Evolutionary conservation across 441 rosid species (phyloP).

Genomic region (Jatropha podagrica): DNA sequence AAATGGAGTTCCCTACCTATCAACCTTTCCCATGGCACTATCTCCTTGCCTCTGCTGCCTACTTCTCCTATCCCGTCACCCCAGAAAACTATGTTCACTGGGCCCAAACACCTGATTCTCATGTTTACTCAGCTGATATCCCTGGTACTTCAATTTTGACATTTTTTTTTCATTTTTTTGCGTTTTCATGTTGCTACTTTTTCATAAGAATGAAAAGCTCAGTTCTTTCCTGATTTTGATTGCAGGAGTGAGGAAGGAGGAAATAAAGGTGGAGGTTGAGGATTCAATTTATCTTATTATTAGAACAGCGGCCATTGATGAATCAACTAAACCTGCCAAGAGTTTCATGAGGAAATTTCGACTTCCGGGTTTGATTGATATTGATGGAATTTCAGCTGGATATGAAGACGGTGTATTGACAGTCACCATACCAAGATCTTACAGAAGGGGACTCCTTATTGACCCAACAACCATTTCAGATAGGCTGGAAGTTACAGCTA

Average conservation of each 20-base stretch:
- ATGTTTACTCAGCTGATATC: conserved; percentile 69
- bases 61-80: conserved; percentile 27
- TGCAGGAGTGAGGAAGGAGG: conserved; percentile 76
- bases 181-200: not conserved
- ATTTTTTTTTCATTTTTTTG: conserved; percentile 10
- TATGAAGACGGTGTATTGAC: conserved; percentile 71
- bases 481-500: conserved; percentile 59
- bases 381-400: conserved; percentile 61
- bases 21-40: conserved; percentile 49
- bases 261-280: conserved; percentile 76
- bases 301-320: conserved; percentile 50
- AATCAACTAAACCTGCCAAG: conserved; percentile 39
- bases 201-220: not conserved
- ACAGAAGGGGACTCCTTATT: conserved; percentile 41
- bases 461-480: conserved; percentile 54
- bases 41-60: conserved; percentile 34
- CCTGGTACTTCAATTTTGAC: conserved; percentile 46
- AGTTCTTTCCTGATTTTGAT: conserved; percentile 9
- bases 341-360: conserved; percentile 66
- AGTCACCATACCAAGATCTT: conserved; percentile 56
- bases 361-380: conserved; percentile 55
- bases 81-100: conserved; percentile 64
- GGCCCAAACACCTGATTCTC: conserved; percentile 73
- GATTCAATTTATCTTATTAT: conserved; percentile 66
- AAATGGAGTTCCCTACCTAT: conserved; percentile 48